A percentile compares a stretch with the other conserved stretches of the same genome.
Conservation (phyloP, 2,329 filamentous ascomycete species). For the Xylariomycetidae sp. region DNA sequence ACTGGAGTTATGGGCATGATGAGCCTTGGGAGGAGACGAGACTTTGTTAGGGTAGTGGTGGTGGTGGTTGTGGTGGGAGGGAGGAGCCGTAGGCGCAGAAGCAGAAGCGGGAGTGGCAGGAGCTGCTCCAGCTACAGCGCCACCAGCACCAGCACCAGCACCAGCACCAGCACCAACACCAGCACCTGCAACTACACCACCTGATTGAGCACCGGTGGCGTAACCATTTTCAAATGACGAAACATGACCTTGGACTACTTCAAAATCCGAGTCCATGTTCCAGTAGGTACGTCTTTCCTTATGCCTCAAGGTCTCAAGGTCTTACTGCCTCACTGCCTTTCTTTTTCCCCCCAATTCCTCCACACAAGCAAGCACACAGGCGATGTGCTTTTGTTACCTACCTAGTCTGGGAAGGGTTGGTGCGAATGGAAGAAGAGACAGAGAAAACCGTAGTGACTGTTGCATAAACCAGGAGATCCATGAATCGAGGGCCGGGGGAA, state of each 20-base stretch:
- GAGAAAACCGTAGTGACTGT: neutral
- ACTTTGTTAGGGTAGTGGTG: constrained; percentile 5
- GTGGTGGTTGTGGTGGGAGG: constrained; percentile 5
- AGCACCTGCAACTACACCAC: constrained; percentile 1
- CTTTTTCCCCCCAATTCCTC: too few species aligned
- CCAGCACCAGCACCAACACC: constrained; percentile 6
- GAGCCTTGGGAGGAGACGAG: too few species aligned
- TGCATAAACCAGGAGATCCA: constrained; percentile 1
- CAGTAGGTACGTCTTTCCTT: too few species aligned
- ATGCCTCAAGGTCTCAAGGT: too few species aligned
- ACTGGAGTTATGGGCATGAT: too few species aligned
- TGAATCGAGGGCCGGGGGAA: neutral
- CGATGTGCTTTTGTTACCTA: too few species aligned
- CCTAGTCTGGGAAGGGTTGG: neutral
- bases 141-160: constrained; percentile 2
- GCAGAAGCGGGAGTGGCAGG: constrained; percentile 6
- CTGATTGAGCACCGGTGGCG: too few species aligned
- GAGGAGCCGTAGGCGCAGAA: constrained; percentile 2
- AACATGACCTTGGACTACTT: constrained; percentile 10
- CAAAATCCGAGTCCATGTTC: constrained; percentile 11
- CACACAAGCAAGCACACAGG: too few species aligned
- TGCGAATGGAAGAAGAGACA: neutral
- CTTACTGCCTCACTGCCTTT: neutral
- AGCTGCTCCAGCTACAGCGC: constrained; percentile 3
- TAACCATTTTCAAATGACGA: too few species aligned